A percentile compares a stretch with the other conserved stretches of the same genome.
Conservation (phyloP, 2,329 filamentous ascomycete genomes). For the Paraphoma chrysanthemicola region DNA sequence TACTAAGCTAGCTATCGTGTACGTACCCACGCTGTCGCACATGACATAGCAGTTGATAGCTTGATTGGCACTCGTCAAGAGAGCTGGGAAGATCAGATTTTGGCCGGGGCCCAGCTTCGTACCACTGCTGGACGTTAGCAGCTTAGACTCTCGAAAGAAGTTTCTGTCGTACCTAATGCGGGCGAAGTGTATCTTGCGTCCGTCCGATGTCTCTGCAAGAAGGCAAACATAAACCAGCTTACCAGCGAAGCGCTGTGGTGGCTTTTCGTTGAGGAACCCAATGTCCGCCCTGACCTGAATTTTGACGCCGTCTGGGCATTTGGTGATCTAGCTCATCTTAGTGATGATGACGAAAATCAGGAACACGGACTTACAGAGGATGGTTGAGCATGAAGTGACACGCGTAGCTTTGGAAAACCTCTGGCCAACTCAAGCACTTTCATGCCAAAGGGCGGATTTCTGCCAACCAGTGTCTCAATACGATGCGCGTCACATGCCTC, state of each 20-base stretch:
- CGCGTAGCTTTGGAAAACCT: slow-evolving; percentile 73
- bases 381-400: slow-evolving; percentile 60
- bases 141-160: not conserved
- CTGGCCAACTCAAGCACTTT: slow-evolving; percentile 70
- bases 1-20: not conserved
- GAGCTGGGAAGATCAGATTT: slow-evolving; percentile 65
- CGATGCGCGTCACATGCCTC: slow-evolving; percentile 69
- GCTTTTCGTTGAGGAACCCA: slow-evolving; percentile 72
- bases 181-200: slow-evolving; percentile 72
- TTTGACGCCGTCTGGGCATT: slow-evolving; percentile 53
- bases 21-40: slow-evolving; percentile 80
- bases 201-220: slow-evolving; percentile 74
- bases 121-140: slow-evolving; percentile 60
- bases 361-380: slow-evolving; percentile 49
- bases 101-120: slow-evolving; percentile 69
- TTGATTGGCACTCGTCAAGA: slow-evolving; percentile 62
- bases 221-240: slow-evolving; percentile 74
- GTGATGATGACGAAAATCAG: not conserved
- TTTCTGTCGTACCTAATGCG: slow-evolving; percentile 57
- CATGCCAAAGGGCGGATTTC: slow-evolving; percentile 83
- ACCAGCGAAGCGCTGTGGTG: slow-evolving; percentile 67
- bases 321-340: slow-evolving; percentile 21
- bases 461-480: slow-evolving; percentile 78
- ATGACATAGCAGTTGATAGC: slow-evolving; percentile 73
- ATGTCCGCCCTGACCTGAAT: slow-evolving; percentile 71